phyloP scores from a whole-genome alignment of 2,329 filamentous ascomycete species.

The Penicillium sp. region DNA sequence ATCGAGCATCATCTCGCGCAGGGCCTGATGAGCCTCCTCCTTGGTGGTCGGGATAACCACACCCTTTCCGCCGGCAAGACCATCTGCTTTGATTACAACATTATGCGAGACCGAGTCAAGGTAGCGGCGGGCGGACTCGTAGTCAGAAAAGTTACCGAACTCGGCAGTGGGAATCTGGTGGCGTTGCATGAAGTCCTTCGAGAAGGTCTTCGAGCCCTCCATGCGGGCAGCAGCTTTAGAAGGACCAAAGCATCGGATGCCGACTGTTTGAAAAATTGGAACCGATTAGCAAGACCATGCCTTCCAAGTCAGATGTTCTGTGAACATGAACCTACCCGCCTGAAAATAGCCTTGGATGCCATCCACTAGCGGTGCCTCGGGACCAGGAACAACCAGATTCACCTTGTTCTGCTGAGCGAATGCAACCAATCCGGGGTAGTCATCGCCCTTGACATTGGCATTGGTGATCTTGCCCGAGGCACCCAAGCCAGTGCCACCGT shows the following conservation, averaged over 20 bases:
- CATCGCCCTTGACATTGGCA: conserved; percentile 63
- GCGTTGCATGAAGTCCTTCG: conserved; percentile 95
- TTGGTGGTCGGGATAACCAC: conserved; percentile 81
- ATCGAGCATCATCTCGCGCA: conserved; percentile 86
- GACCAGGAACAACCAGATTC: conserved; percentile 82
- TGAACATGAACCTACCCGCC: conserved; percentile 44
- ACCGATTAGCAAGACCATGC: background rate
- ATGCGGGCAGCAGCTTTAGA: conserved; percentile 76
- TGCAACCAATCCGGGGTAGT: conserved; percentile 70
- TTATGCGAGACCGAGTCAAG: conserved; percentile 64
- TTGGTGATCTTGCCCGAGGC: conserved; percentile 61
- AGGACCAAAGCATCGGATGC: conserved; percentile 80
- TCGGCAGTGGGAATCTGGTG: conserved; percentile 84
- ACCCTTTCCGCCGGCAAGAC: conserved; percentile 89
- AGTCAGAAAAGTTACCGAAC: conserved; percentile 82
- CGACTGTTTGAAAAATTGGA: conserved; percentile 41
- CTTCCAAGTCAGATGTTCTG: background rate
- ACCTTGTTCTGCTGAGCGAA: conserved; percentile 68
- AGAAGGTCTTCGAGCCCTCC: conserved; percentile 95
- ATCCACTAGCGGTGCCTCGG: conserved; percentile 87
- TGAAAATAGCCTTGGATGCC: conserved; percentile 82
- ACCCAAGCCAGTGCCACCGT: conserved; percentile 70
- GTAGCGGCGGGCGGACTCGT: conserved; percentile 66
- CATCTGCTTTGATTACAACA: conserved; percentile 89
- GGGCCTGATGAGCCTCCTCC: conserved; percentile 71